Percentiles rank a stretch among this genome's conserved stretches.
Conservation (phyloP, 2,329 filamentous ascomycete genomes). For the Escovopsis sp. region DNA sequence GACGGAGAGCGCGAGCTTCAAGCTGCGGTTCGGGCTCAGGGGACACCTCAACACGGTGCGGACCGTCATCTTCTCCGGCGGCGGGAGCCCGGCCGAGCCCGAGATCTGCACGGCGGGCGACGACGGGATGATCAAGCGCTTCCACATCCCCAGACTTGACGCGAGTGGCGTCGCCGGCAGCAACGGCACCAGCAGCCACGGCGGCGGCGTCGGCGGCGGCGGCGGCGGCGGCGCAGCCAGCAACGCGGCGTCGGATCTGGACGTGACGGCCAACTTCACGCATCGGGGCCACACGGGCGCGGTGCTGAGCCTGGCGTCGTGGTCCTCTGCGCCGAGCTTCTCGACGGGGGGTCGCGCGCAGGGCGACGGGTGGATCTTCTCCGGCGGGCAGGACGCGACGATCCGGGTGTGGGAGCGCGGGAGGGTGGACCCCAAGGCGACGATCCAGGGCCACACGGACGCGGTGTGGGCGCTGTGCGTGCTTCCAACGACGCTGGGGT, state of each 20-base stretch:
- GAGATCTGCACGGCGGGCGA: constrained; percentile 95
- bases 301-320: constrained; percentile 75
- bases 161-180: constrained; percentile 26
- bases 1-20: constrained; percentile 65
- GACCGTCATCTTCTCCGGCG: constrained; percentile 90
- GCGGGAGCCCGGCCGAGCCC: constrained; percentile 85
- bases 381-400: constrained; percentile 84
- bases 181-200: too few relatives aligned
- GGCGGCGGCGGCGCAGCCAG: too few relatives aligned
- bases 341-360: constrained; percentile 74
- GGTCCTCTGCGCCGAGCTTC: constrained; percentile 76
- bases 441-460: constrained; percentile 85
- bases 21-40: constrained; percentile 78
- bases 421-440: constrained; percentile 86
- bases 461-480: constrained; percentile 94
- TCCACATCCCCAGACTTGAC: constrained; percentile 81
- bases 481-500: constrained; percentile 65
- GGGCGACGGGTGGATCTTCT: constrained; percentile 97
- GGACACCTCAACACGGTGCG: constrained; percentile 90
- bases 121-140: constrained; percentile 90
- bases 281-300: constrained; percentile 87
- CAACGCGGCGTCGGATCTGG: constrained; percentile 61
- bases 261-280: constrained; percentile 87
- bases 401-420: constrained; percentile 93
- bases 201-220: too few relatives aligned